A percentile compares a stretch with the other conserved stretches of the same genome.
Conservation (phyloP, 2,329 filamentous ascomycete species). For the Aspergillus luchuensis region DNA sequence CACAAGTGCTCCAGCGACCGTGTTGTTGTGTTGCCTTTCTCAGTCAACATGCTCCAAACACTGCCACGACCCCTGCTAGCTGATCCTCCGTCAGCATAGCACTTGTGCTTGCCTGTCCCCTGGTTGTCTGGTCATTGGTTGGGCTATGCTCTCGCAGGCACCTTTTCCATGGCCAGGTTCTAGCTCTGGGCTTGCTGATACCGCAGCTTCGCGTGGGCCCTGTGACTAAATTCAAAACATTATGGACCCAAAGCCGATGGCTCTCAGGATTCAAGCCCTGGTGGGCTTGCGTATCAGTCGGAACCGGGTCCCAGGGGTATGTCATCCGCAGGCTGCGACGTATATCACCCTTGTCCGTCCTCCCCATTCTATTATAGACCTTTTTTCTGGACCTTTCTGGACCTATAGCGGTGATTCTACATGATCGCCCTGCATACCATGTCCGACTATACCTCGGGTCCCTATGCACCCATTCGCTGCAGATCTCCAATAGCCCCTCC, state of each 20-base stretch:
- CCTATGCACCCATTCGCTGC: not conserved
- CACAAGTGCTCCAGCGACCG: not conserved
- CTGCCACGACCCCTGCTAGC: constrained; percentile 3
- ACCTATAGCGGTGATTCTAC: not conserved
- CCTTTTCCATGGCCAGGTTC: not conserved
- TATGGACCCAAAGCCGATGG: constrained; percentile 8
- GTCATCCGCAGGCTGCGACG: constrained; percentile 5
- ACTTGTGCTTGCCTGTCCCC: not conserved
- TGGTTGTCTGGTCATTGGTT: not conserved
- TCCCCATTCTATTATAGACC: not conserved
- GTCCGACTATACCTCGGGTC: constrained; percentile 3
- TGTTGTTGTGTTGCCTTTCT: not conserved
- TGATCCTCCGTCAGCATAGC: not conserved
- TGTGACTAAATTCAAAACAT: constrained; percentile 5
- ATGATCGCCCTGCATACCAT: constrained; percentile 7
- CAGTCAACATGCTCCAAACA: not conserved
- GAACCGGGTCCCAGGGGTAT: not conserved
- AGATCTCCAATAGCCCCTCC: not conserved
- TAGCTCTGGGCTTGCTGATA: not conserved
- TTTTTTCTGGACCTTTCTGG: constrained; percentile 2
- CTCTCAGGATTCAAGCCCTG: not conserved
- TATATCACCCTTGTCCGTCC: constrained; percentile 9
- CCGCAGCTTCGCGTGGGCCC: not conserved
- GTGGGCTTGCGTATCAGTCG: constrained; percentile 1
- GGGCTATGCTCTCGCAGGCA: not conserved